These are phyloP conservation scores for Mytilinidion resinicola DNA, from an alignment of 495 filamentous ascomycete species.

Conservation along the genomic window DNA sequence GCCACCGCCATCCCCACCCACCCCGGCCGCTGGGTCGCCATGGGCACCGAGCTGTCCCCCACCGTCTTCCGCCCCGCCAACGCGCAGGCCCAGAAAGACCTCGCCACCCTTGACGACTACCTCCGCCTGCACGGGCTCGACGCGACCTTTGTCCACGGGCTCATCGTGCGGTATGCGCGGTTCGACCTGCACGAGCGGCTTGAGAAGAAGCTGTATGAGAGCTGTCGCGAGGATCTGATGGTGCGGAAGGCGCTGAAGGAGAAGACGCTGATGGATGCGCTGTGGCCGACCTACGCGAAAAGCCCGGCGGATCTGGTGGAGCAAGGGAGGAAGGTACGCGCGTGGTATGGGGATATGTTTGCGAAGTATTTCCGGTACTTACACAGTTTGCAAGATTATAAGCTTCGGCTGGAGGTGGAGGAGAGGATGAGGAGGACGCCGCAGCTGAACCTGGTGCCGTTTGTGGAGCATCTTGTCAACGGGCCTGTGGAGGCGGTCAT, in stretches of 20 bases:
- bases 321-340: constrained; percentile 18
- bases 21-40: constrained; percentile 16
- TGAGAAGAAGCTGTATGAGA: constrained; percentile 28
- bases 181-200: constrained; percentile 26
- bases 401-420: constrained; percentile 19
- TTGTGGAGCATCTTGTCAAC: constrained; percentile 22
- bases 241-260: constrained; percentile 27
- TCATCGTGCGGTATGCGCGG: constrained; percentile 23
- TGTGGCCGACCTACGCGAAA: constrained; percentile 19
- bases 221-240: constrained; percentile 20
- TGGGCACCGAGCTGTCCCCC: constrained; percentile 23
- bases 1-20: constrained; percentile 20
- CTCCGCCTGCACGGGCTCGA: constrained; percentile 16
- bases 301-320: constrained; percentile 5
- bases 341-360: constrained; percentile 29
- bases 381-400: constrained; percentile 19
- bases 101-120: constrained; percentile 23
- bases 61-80: constrained; percentile 20
- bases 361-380: constrained; percentile 24
- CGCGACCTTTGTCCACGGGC: constrained; percentile 16
- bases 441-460: constrained; percentile 21
- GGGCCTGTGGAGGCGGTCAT: constrained; percentile 22
- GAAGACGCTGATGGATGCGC: constrained; percentile 24
- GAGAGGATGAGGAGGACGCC: constrained; percentile 13
- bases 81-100: constrained; percentile 27